phyloP scores from a whole-genome alignment of 768 basidiomycete genomes.

The Boletus sp. region DNA sequence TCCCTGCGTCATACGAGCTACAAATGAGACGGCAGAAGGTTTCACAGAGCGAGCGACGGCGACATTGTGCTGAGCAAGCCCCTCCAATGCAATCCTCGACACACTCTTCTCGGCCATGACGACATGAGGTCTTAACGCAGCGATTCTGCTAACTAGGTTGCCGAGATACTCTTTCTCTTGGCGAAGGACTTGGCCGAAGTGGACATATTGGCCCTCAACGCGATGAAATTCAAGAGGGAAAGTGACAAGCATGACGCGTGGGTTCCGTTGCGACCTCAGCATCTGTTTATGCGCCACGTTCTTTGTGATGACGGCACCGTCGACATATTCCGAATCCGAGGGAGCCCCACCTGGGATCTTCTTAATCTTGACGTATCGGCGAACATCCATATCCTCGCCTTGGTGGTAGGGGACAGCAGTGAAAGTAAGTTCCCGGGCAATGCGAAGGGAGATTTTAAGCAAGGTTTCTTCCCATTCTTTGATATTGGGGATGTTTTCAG shows the following conservation, averaged over 20 bases:
- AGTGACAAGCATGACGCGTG: slow-evolving; percentile 93
- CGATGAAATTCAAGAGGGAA: slow-evolving; percentile 94
- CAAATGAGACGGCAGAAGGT: slow-evolving; percentile 77
- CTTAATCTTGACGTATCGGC: slow-evolving; percentile 96
- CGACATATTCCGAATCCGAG: slow-evolving; percentile 92
- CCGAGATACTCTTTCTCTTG: slow-evolving; percentile 93
- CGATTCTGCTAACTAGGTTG: slow-evolving; percentile 83
- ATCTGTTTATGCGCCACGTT: slow-evolving; percentile 96
- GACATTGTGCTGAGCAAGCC: slow-evolving; percentile 79
- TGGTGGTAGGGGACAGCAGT: slow-evolving; percentile 65
- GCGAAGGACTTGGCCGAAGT: slow-evolving; percentile 84
- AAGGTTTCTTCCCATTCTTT: slow-evolving; percentile 88
- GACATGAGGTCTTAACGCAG: slow-evolving; percentile 87
- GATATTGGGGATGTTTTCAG: slow-evolving; percentile 77
- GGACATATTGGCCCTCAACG: slow-evolving; percentile 88
- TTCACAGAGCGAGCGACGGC: slow-evolving; percentile 91
- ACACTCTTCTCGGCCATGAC: slow-evolving; percentile 91
- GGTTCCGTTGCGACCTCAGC: slow-evolving; percentile 76
- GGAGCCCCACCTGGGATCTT: slow-evolving; percentile 94
- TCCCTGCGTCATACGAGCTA: slow-evolving; percentile 92
- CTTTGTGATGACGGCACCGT: slow-evolving; percentile 96
- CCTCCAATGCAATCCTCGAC: slow-evolving; percentile 85
- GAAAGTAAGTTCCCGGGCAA: slow-evolving; percentile 83
- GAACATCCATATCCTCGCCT: slow-evolving; percentile 92
- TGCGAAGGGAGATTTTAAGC: slow-evolving; percentile 75